Conservation (phyloP, 179 eudicot genomes). For the Silene noctiflora region DNA sequence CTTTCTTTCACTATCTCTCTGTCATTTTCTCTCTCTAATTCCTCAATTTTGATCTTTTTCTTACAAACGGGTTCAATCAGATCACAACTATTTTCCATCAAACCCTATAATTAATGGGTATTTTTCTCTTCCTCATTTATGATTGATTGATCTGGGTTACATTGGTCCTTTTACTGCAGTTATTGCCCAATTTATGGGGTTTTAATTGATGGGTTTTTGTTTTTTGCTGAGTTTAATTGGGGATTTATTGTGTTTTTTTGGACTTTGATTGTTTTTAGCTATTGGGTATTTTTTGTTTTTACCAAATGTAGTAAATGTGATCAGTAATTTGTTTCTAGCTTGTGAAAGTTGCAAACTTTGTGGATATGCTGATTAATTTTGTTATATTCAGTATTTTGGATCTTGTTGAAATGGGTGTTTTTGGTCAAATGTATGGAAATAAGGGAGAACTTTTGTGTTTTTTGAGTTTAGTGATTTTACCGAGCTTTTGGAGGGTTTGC, state of each 20-base stretch:
- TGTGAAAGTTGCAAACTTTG: conserved; percentile 6
- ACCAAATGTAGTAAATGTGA: neutral
- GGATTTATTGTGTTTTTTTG: neutral
- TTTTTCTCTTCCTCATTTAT: neutral
- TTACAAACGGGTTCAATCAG: neutral
- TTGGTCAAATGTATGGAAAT: conserved; percentile 3
- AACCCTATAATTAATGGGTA: conserved; percentile 6
- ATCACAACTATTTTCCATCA: neutral
- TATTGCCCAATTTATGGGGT: conserved; percentile 2
- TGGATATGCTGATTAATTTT: neutral
- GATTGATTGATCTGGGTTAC: neutral
- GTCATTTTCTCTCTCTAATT: conserved; percentile 12
- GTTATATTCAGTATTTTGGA: neutral
- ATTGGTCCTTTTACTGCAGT: neutral
- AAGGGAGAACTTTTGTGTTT: neutral
- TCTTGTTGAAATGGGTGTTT: conserved; percentile 2
- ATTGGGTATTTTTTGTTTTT: neutral
- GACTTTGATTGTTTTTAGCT: neutral
- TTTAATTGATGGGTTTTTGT: no score
- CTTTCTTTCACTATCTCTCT: conserved; percentile 4
- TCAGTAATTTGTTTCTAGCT: neutral
- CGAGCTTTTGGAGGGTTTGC: conserved; percentile 3
- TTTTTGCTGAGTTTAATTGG: neutral
- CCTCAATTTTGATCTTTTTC: neutral
- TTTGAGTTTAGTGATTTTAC: neutral